Base-by-base conservation (phyloP, 352 stramenopile genomes). In the Blastocystis sp. region DNA sequence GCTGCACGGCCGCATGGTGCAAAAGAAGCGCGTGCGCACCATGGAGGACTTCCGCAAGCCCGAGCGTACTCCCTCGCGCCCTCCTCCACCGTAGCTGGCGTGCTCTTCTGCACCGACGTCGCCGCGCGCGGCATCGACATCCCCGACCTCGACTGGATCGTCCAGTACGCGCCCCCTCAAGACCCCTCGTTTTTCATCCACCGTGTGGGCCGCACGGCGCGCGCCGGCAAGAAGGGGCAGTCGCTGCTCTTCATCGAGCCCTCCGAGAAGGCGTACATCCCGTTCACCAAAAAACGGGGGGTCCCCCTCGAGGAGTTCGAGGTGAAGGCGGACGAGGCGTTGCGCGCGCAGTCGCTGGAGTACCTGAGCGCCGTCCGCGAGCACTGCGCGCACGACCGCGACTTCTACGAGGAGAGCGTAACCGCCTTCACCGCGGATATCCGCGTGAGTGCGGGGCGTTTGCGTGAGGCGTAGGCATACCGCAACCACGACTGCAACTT, bases 161-260 rank as follows among this genome's bases (percentile, higher is more conserved):
- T 99, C 66, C 97, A 99, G 91, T 98, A 98, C 90, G 95, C 98
- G 90, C 94, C 95, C 0, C 94, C 94, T 43, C 93, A 97, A 77
- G 96, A 99, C 90, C 96, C 97, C n/a, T 97, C 96, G 87, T 98
- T 97, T 77, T 99, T 98, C 89, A 95, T 99, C 59, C 97, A 99
- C 90, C 94, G 97, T 76, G 95, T 99, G 23, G 97, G 97, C 9
- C 91, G 97, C 64, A 98, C 96, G 41, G 97, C 97, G 10, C 93
- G 97, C 88, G 96, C 96, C 0, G 97, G 97, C 14, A 93, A 93
- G 56, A 60, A 88, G 40, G 78, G 78, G 9, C 48, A 88, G 60
- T 88, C 78, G 41, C 43, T 88, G 2, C 67, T 88, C 28, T 53
- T 88, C 40, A 88, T 64, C 34, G 67, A 89, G 41, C 65, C 71